Base-by-base conservation (phyloP, 495 filamentous ascomycete genomes). In the Cenococcum geophilum region DNA sequence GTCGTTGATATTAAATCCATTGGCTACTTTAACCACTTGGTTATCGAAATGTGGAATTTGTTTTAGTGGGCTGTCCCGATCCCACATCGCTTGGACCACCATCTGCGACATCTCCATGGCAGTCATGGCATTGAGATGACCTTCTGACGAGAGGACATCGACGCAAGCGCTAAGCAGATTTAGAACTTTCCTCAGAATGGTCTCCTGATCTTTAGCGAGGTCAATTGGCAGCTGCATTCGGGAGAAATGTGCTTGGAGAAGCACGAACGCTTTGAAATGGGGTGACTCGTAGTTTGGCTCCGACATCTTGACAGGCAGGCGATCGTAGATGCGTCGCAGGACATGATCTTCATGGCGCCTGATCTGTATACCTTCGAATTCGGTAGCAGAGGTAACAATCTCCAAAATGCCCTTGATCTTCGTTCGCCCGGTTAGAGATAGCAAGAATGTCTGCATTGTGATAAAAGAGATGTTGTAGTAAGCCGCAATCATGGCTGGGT, bases 21-120 rank as follows among this genome's bases (percentile, higher is more conserved):
- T 88, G 45, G 89, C 89, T 61, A 82, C 86, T 75, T 93, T 88
- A 64, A 97, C 84, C 52, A 86, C 85, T 58, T 93, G 85, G 25
- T 87, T 82, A 5, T 86, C 82, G 73, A 99, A 99, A 75, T 96
- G 88, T 61, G 93, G 93, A 66, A 99, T 96, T 76, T 99, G 93
- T 77, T 95, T 96, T 55, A 99, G 80, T 49, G 95, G 91, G 64
- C 88, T 93, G 73, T 99, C 93, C 22, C 91, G 87, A 77, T 97
- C 91, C 93, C 93, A 99, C 89, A 97, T 96, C 32, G 89, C 91
- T 74, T 99, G 93, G 20, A 99, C 91, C 58, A 92, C 88, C 93
- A 99, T 99, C 74, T 99, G 93, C 22, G 91, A 95, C 86, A 99
- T 88, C 74, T 99, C 93, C 93, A 99, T 99, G 25, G 95, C 93